Conservation (phyloP, 345 rosid genomes). For the Turnera subulata region DNA sequence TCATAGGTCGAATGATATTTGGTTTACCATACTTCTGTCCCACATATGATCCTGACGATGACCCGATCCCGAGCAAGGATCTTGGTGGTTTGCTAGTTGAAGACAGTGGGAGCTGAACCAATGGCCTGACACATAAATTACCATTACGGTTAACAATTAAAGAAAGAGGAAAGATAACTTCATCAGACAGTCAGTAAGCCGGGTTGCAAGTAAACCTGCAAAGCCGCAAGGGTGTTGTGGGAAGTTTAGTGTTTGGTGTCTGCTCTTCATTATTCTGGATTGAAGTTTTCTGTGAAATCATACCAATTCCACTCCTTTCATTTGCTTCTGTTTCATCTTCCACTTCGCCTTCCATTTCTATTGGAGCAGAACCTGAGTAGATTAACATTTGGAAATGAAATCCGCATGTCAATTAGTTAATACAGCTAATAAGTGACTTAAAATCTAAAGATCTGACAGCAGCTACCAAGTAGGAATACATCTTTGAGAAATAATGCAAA, state of each 20-base stretch:
- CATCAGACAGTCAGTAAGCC: not conserved
- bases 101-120: constrained; percentile 64
- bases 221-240: constrained; percentile 62
- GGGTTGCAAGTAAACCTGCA: constrained; percentile 50
- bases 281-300: constrained; percentile 36
- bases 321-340: constrained; percentile 55
- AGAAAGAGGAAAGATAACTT: not conserved
- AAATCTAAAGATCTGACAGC: no score
- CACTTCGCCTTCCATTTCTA: constrained; percentile 43
- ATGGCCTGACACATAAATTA: constrained; percentile 40
- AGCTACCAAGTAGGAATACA: not conserved
- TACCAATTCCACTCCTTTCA: constrained; percentile 37
- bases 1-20: constrained; percentile 33
- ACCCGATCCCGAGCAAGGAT: constrained; percentile 46
- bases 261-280: constrained; percentile 50
- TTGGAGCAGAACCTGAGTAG: constrained; percentile 49
- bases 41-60: constrained; percentile 32
- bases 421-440: no score
- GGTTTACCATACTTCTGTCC: constrained; percentile 41
- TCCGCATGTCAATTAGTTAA: not conserved
- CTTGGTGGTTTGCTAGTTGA: constrained; percentile 65
- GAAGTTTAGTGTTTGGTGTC: constrained; percentile 50
- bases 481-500: constrained; percentile 1
- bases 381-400: no score
- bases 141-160: constrained; percentile 11